A percentile compares a stretch with the other conserved stretches of the same genome.
These are phyloP conservation scores for Quillaja saponaria DNA, from an alignment of 306 rosid genomes.

Conservation along the genomic window DNA sequence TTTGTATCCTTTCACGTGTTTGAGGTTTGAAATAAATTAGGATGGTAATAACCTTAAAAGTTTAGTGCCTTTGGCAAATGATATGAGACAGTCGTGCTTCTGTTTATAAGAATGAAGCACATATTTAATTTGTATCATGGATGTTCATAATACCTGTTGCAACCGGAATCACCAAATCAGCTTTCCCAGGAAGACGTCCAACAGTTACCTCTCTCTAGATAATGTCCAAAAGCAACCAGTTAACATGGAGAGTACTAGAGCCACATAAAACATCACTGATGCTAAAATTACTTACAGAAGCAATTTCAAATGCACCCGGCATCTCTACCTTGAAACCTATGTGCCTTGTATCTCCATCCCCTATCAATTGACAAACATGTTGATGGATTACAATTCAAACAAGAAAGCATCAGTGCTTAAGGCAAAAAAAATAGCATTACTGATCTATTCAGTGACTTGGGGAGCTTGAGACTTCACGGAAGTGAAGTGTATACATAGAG, in stretches of 20 bases:
- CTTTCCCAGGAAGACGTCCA: conserved; percentile 88
- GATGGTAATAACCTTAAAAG: conserved; percentile 1
- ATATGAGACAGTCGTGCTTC: background rate
- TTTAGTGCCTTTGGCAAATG: background rate
- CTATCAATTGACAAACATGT: conserved; percentile 40
- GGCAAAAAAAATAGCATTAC: no score
- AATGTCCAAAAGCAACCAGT: conserved; percentile 17
- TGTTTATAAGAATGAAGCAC: conserved; percentile 9
- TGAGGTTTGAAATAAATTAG: background rate
- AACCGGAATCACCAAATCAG: conserved; percentile 80
- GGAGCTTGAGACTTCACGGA: conserved; percentile 6
- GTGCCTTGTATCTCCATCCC: conserved; percentile 86
- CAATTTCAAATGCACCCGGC: conserved; percentile 82
- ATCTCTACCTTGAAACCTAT: conserved; percentile 73
- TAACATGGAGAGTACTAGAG: conserved; percentile 28
- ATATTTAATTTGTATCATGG: background rate
- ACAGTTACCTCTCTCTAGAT: conserved; percentile 68
- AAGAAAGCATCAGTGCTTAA: background rate
- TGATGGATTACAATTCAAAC: conserved; percentile 22
- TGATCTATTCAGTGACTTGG: no score
- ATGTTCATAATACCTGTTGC: conserved; percentile 67
- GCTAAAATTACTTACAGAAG: conserved; percentile 61
- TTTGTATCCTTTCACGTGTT: conserved; percentile 11
- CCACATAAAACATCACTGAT: conserved; percentile 12
- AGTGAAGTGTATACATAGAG: conserved; percentile 10